Percentiles rank a stretch among this genome's conserved stretches.
phyloP scores from a whole-genome alignment of 306 rosid species.

The Trifolium fragiferum region DNA sequence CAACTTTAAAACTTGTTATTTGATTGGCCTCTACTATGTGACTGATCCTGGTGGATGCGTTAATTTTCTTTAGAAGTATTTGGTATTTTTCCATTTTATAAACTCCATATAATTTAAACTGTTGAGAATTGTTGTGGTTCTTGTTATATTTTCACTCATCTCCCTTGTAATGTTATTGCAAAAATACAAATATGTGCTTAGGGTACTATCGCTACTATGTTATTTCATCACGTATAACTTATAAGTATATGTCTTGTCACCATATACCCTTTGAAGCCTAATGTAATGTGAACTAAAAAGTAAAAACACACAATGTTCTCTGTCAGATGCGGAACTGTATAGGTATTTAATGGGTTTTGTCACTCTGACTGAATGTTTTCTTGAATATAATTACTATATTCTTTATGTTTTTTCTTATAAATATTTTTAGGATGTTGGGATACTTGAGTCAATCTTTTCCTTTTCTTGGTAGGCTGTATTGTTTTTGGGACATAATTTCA shows the following conservation, averaged over 20 bases:
- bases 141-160: not conserved
- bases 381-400: not conserved
- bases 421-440: not conserved
- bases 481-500: not conserved
- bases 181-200: not conserved
- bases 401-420: not conserved
- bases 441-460: not conserved
- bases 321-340: conserved; percentile 25
- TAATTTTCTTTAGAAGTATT: conserved; percentile 22
- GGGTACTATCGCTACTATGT: not conserved
- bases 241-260: not conserved
- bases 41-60: conserved; percentile 25
- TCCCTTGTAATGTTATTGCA: conserved; percentile 3
- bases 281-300: conserved; percentile 14
- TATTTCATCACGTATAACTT: not conserved
- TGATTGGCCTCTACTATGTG: conserved; percentile 9
- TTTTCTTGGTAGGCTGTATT: not conserved
- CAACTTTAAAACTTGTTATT: not conserved
- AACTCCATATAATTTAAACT: conserved; percentile 14
- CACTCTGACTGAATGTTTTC: conserved; percentile 8
- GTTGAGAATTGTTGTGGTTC: not conserved
- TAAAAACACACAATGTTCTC: conserved; percentile 14
- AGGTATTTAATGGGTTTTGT: not conserved
- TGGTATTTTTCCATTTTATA: conserved; percentile 3
- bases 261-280: not conserved